These are phyloP conservation scores for Salix viminalis DNA, from an alignment of 345 rosid species.

Conservation along the genomic window DNA sequence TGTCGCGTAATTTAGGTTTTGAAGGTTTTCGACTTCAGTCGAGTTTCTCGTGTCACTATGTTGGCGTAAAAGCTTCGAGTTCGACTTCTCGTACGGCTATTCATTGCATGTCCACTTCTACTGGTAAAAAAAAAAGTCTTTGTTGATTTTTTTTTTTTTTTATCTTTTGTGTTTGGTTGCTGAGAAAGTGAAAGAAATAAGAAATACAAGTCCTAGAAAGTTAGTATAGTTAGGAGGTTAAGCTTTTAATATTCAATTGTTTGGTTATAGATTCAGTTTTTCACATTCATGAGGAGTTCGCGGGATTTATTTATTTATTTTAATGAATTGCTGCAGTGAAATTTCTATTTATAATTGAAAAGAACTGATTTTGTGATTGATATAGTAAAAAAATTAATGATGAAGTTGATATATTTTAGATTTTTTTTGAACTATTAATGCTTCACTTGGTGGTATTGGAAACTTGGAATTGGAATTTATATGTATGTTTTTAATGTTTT, in stretches of 20 bases:
- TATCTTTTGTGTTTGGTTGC: not conserved
- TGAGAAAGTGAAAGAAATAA: not conserved
- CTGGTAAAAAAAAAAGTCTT: slow-evolving; percentile 38
- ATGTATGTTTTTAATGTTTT: not conserved
- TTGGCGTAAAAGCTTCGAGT: slow-evolving; percentile 33
- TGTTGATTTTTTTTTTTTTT: not conserved
- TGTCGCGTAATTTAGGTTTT: not conserved
- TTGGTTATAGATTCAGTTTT: not conserved
- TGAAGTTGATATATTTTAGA: not conserved
- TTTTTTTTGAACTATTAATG: not conserved
- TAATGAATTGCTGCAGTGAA: not conserved
- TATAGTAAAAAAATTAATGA: not conserved
- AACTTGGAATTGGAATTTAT: not conserved
- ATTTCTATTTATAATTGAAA: not conserved
- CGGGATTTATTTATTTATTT: not conserved
- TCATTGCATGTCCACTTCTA: slow-evolving; percentile 58
- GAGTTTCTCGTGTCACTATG: slow-evolving; percentile 30
- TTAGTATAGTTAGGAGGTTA: not conserved
- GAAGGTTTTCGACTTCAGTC: slow-evolving; percentile 35
- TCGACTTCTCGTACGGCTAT: slow-evolving; percentile 43
- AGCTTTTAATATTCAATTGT: not conserved
- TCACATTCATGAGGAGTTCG: not conserved
- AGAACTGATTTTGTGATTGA: not conserved
- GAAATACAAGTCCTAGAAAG: not conserved
- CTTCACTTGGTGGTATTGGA: not conserved